Evolutionary conservation across 2,329 filamentous ascomycete genomes (phyloP), one percentile per base, ranked within the genome.

Genomic region (Coniochaeta hoffmannii): DNA sequence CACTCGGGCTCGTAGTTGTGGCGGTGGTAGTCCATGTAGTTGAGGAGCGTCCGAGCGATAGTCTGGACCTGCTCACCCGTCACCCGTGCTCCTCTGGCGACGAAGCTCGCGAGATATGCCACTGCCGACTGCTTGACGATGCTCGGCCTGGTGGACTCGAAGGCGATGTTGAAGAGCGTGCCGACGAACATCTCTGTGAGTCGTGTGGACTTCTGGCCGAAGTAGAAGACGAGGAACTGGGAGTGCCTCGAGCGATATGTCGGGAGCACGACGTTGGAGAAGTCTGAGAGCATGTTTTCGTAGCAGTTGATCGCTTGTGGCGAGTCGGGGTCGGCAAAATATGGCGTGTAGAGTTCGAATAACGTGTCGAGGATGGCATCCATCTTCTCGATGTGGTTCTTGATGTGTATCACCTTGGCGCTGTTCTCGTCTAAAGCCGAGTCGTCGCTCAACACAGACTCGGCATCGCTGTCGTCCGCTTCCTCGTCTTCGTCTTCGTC

Each of bases 151-250:
- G 86, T 87, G 32, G 77, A 76, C 68, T 90, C 85, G 62, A 89
- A 86, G 38, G 88, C 83, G 24, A 90, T 77, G 58, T 88, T 80
- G 36, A 89, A 81, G 60, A 93, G 88, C 24, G 86, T 87, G 32
- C 87, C 87, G 44, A 89, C 87, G 65, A 97, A 97, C 51, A 86
- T 82, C 65, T 94, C 89, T 56, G 90, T 87, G 50, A 96, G 82
- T 46, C 82, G 79, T 30, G 88, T 85, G 9, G 90, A 89, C 56
- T 82, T 82, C 70, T 99, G 93, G 15, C 89, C 89, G 68, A 96
- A 97, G 71, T 97, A 93, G 72, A 99, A 99, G 53, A 97, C 80
- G 50, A 99, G 82, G 64, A 97, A 99, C 65, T 99, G 94, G 0
- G 91, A 91, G 69, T 97, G 93, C 32, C 94, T 86, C 24, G 91